A percentile compares a stretch with the other conserved stretches of the same genome.
Evolutionary conservation across 352 stramenopile species (phyloP).

Genomic region (Phytophthora tubulina): DNA sequence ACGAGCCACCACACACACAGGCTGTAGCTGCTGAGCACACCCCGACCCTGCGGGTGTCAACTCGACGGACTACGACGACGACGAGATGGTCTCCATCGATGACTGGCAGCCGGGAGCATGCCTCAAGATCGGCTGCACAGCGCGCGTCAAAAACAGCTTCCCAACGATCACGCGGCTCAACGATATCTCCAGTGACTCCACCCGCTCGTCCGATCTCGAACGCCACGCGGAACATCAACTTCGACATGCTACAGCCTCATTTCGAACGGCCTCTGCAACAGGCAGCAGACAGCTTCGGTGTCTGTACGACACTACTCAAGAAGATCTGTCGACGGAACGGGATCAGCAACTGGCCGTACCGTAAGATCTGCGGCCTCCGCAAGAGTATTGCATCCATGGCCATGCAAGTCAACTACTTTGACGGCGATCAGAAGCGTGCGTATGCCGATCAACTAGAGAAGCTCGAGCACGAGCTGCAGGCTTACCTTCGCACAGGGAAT

Average conservation of each 20-base stretch:
- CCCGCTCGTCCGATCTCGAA: constrained; percentile 49
- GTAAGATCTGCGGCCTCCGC: constrained; percentile 62
- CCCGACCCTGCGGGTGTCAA: constrained; percentile 22
- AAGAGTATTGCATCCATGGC: constrained; percentile 72
- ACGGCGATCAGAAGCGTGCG: constrained; percentile 59
- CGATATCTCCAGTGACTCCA: constrained; percentile 6
- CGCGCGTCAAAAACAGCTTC: constrained; percentile 7
- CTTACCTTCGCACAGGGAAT: constrained; percentile 59
- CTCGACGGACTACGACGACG: constrained; percentile 40
- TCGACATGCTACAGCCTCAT: constrained; percentile 63
- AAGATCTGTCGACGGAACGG: constrained; percentile 74
- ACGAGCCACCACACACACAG: background rate
- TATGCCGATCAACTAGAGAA: constrained; percentile 61
- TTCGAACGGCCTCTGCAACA: constrained; percentile 68
- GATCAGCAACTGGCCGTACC: constrained; percentile 70
- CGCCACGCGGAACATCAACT: constrained; percentile 60
- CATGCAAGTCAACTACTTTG: constrained; percentile 72
- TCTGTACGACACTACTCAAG: constrained; percentile 77
- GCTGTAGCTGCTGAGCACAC: background rate
- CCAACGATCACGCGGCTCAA: background rate
- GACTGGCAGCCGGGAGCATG: constrained; percentile 8
- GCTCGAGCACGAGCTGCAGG: constrained; percentile 51
- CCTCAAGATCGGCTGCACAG: background rate
- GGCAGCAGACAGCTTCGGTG: constrained; percentile 60
- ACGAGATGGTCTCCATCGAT: constrained; percentile 43